Percentiles rank a stretch among this genome's conserved stretches.
Evolutionary conservation across 192 early-diverging fungal genomes (phyloP).

Genomic region (Geosiphon pyriformis): DNA sequence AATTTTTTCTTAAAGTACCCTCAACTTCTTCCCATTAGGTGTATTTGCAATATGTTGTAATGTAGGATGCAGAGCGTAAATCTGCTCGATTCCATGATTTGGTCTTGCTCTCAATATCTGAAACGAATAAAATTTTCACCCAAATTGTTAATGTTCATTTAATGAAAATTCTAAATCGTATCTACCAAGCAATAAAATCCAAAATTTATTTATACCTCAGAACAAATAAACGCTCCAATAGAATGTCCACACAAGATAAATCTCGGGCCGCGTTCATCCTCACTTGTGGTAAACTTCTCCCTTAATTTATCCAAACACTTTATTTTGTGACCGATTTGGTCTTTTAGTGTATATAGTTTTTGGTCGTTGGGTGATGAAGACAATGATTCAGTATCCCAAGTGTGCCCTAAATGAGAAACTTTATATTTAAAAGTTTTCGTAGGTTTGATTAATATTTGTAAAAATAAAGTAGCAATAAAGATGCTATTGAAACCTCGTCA

Average conservation of each 20-base stretch:
- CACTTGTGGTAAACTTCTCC: conserved; percentile 40
- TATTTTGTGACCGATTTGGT: conserved; percentile 68
- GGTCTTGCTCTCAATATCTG: conserved; percentile 55
- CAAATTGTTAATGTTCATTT: neutral
- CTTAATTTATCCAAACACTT: conserved; percentile 52
- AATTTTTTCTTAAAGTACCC: conserved; percentile 31
- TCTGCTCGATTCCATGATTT: conserved; percentile 50
- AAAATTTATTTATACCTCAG: conserved; percentile 33
- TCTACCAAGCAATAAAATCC: neutral
- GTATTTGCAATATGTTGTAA: conserved; percentile 69
- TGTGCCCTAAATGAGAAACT: conserved; percentile 61
- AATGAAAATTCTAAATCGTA: too few relatives aligned
- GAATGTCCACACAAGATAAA: conserved; percentile 63
- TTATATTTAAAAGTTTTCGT: neutral
- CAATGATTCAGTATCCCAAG: conserved; percentile 27
- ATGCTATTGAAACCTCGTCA: neutral
- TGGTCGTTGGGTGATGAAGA: conserved; percentile 25
- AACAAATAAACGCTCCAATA: conserved; percentile 58
- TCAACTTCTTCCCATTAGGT: conserved; percentile 62
- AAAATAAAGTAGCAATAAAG: too few relatives aligned
- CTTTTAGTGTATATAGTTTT: conserved; percentile 42
- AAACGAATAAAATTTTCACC: neutral
- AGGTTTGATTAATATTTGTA: too few relatives aligned
- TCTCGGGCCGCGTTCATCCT: conserved; percentile 12
- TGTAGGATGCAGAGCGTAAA: conserved; percentile 76